phyloP scores from a whole-genome alignment of 2,329 filamentous ascomycete species.

The Dactylellina leptospora region DNA sequence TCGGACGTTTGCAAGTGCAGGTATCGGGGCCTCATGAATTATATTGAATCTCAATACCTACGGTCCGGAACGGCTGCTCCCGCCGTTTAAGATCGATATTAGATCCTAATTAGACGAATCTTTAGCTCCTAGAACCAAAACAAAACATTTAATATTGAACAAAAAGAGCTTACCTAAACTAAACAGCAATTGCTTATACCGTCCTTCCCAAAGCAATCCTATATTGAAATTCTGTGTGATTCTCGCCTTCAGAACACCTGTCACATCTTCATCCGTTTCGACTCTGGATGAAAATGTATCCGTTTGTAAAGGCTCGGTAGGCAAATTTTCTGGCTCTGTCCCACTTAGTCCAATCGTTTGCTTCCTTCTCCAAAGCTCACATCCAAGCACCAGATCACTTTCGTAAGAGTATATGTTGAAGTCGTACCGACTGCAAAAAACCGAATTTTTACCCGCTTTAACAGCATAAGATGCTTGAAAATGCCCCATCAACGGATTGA shows the following conservation, averaged over 20 bases:
- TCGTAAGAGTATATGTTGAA: constrained; percentile 99
- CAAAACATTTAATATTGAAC: neutral
- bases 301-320: constrained; percentile 20
- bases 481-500: constrained; percentile 94
- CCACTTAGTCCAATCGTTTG: constrained; percentile 58
- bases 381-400: constrained; percentile 88
- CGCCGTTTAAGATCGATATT: constrained; percentile 79
- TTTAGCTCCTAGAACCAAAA: neutral
- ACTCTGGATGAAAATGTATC: constrained; percentile 36
- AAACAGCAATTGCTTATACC: constrained; percentile 90
- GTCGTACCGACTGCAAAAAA: constrained; percentile 88
- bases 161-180: constrained; percentile 66
- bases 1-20: neutral
- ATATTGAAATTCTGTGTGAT: constrained; percentile 88
- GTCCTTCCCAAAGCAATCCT: constrained; percentile 89
- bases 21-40: constrained; percentile 69
- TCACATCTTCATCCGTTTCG: constrained; percentile 66
- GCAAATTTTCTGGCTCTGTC: constrained; percentile 20
- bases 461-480: constrained; percentile 91
- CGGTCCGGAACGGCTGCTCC: constrained; percentile 78
- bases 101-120: constrained; percentile 67
- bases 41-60: constrained; percentile 83
- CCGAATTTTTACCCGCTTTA: constrained; percentile 81
- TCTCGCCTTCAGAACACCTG: constrained; percentile 87
- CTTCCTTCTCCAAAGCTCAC: constrained; percentile 85